Conservation (phyloP, 176 grass and related monocot species). For the Dactylis glomerata region DNA sequence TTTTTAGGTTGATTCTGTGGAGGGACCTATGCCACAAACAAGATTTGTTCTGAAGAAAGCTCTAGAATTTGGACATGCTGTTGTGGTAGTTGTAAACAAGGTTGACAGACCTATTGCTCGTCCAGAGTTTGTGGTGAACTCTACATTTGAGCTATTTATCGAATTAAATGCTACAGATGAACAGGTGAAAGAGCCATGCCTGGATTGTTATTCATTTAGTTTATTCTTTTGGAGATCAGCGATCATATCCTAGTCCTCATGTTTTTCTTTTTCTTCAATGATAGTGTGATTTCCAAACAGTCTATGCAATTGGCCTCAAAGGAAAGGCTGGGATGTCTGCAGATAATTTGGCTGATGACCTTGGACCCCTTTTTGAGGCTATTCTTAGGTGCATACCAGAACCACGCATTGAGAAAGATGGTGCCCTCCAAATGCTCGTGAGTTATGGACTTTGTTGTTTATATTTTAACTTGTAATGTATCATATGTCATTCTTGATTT, state of each 20-base stretch:
- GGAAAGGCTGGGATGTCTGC: constrained; percentile 82
- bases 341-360: constrained; percentile 84
- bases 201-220: background rate
- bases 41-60: constrained; percentile 99
- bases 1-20: constrained; percentile 92
- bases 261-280: constrained; percentile 20
- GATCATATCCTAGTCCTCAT: constrained; percentile 19
- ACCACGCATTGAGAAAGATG: constrained; percentile 88
- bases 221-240: constrained; percentile 16
- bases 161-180: constrained; percentile 98
- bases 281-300: constrained; percentile 97
- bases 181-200: constrained; percentile 55
- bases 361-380: constrained; percentile 96
- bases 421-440: constrained; percentile 89
- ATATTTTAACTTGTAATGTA: background rate
- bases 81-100: constrained; percentile 98
- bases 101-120: constrained; percentile 87
- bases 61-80: constrained; percentile 95
- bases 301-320: constrained; percentile 95
- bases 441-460: constrained; percentile 36
- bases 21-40: constrained; percentile 99
- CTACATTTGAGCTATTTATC: constrained; percentile 98
- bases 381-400: constrained; percentile 98
- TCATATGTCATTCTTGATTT: constrained; percentile 16
- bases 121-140: constrained; percentile 93